Evolutionary conservation across 1,139 yeast species (phyloP), one percentile per base, ranked within the genome.

Genomic region (Nadsonia commutata): DNA sequence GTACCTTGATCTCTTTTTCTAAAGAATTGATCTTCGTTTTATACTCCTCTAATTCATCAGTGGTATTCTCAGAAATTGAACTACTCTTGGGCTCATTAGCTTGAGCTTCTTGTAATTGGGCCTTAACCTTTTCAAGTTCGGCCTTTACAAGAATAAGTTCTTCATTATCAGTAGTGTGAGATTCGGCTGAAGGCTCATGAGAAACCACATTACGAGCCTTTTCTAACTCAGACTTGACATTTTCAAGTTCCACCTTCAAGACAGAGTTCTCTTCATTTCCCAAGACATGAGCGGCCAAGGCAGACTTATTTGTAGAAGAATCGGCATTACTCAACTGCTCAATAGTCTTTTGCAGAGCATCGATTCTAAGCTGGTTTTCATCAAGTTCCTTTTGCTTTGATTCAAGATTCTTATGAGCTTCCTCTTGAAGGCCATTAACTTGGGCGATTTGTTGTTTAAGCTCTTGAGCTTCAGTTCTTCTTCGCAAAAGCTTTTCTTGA

Each of bases 101-200:
- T 5, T 38, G 31, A n/a, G 31, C 5, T 38, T 20, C 21, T 20
- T 27, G 16, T 16, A 27, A 27, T 27, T 27, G 33, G n/a, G 13
- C 33, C 33, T 52, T 52, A 5, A 51, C 48, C 40, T 55, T 53
- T 57, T 55, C 53, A 11, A 47, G 42, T 31, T 49, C 43, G 48
- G 59, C 11, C 49, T 42, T 47, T 52, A 59, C 20, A 53, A 46
- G 45, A 54, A 56, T 31, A 52, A 49, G 20, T 54, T 55, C 49
- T 57, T 59, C 46, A 53, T 52, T 46, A 47, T 59, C 39, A 51
- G 58, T 44, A 54, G 62, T 47, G 52, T 60, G 61, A 56, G 55
- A 38, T 55, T 57, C 31, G 41, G 65, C 64, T 47, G 64, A 62
- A 7, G 68, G 64, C 43, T 66, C 66, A 11, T 39, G 40, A 16